phyloP scores from a whole-genome alignment of 768 basidiomycete genomes.

The Pleurotus cornucopiae region DNA sequence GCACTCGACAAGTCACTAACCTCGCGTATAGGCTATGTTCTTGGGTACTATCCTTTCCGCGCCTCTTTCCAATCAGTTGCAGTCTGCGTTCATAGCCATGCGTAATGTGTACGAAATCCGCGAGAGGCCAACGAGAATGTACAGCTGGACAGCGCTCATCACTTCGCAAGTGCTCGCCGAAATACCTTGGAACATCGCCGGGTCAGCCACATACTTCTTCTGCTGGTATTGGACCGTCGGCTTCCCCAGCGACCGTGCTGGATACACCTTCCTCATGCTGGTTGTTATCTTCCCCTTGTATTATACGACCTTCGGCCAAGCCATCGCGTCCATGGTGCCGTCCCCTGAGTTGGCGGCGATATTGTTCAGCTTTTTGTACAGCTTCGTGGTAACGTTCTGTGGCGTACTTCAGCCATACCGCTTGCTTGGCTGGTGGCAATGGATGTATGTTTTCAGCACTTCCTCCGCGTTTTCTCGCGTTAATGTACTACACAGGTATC shows the following conservation, averaged over 20 bases:
- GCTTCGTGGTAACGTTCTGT: conserved; percentile 56
- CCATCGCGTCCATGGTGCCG: conserved; percentile 54
- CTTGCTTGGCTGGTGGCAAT: conserved; percentile 60
- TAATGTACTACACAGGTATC: conserved; percentile 20
- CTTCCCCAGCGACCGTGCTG: conserved; percentile 47
- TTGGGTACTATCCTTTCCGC: conserved; percentile 51
- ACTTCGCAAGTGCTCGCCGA: conserved; percentile 54
- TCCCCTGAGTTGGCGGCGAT: conserved; percentile 51
- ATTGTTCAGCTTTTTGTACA: conserved; percentile 48
- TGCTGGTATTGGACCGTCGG: conserved; percentile 77
- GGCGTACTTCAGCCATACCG: conserved; percentile 61
- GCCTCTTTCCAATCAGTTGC: conserved; percentile 59
- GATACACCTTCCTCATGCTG: conserved; percentile 43
- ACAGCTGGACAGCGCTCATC: conserved; percentile 57
- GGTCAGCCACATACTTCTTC: conserved; percentile 57
- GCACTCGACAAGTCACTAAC: not conserved
- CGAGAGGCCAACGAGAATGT: conserved; percentile 61
- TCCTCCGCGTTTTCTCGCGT: too few relatives aligned
- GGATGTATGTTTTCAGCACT: too few relatives aligned
- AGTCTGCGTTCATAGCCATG: conserved; percentile 55
- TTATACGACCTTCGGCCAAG: conserved; percentile 43
- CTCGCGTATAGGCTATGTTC: conserved; percentile 42
- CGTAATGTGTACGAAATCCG: conserved; percentile 64
- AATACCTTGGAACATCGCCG: conserved; percentile 61
- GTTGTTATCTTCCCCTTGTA: conserved; percentile 35